Evolutionary conservation across 192 early-diverging fungal genomes (phyloP).

Genomic region (Glomus cerebriforme): DNA sequence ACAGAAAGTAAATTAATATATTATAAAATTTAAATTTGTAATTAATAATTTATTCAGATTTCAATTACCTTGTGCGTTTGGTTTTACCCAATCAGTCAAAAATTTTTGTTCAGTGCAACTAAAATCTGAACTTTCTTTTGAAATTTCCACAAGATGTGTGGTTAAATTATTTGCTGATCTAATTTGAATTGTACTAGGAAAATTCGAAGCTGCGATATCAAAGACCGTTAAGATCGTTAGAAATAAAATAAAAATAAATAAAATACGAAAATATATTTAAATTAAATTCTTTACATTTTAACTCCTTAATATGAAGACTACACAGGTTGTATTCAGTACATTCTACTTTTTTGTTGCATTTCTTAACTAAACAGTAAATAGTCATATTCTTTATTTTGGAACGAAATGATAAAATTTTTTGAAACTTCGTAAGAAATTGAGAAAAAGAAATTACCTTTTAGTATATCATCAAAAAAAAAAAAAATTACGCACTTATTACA

Average conservation of each 20-base stretch:
- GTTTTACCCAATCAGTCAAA: slow-evolving; percentile 21
- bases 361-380: not conserved
- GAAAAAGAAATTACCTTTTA: too few relatives aligned
- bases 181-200: not conserved
- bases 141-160: not conserved
- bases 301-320: not conserved
- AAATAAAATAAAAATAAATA: not conserved
- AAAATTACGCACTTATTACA: too few relatives aligned
- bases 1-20: not conserved
- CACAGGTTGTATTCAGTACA: not conserved
- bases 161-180: not conserved
- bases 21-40: too few relatives aligned
- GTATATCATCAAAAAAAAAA: too few relatives aligned
- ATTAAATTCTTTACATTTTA: not conserved
- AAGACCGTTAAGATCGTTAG: not conserved
- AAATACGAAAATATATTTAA: not conserved
- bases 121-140: not conserved
- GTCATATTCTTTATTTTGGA: not conserved
- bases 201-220: not conserved
- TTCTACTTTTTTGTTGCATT: not conserved
- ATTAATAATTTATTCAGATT: not conserved
- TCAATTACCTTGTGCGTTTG: not conserved
- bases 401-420: too few relatives aligned
- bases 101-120: not conserved
- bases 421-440: too few relatives aligned